phyloP scores from a whole-genome alignment of 1,139 yeast species.

The Taiozyma sp. region DNA sequence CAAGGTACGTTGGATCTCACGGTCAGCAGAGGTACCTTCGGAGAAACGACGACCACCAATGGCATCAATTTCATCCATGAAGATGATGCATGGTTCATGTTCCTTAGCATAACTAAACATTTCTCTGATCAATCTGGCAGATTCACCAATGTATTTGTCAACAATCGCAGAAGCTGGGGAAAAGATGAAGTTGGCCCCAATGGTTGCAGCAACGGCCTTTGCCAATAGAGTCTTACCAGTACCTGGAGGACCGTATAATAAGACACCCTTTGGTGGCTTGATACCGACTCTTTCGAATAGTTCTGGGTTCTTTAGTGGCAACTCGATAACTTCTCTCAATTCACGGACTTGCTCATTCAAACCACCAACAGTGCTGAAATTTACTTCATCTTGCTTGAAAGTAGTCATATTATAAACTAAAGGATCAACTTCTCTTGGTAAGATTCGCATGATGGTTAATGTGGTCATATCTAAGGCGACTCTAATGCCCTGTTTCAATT shows the following conservation, averaged over 20 bases:
- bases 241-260: slow-evolving; percentile 98
- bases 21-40: slow-evolving; percentile 98
- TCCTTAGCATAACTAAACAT: slow-evolving; percentile 99
- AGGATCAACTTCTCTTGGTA: slow-evolving; percentile 98
- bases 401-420: slow-evolving; percentile 98
- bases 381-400: slow-evolving; percentile 93
- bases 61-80: slow-evolving; percentile 99
- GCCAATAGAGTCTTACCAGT: slow-evolving; percentile 96
- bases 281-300: slow-evolving; percentile 93
- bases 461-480: slow-evolving; percentile 98
- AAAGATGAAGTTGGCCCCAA: slow-evolving; percentile 96
- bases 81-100: slow-evolving; percentile 97
- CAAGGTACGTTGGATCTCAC: slow-evolving; percentile 97
- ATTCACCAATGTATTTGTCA: slow-evolving; percentile 97
- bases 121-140: slow-evolving; percentile 94
- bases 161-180: slow-evolving; percentile 98
- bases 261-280: slow-evolving; percentile 96
- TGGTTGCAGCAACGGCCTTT: slow-evolving; percentile 97
- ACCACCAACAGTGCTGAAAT: slow-evolving; percentile 97
- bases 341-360: slow-evolving; percentile 93
- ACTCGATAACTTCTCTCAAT: slow-evolving; percentile 93
- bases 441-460: slow-evolving; percentile 91
- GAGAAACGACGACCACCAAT: slow-evolving; percentile 98
- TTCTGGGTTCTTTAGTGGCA: slow-evolving; percentile 97
- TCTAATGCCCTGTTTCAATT: slow-evolving; percentile 87